Evolutionary conservation across 1,284 basidiomycete genomes (phyloP).

Genomic region (Bjerkandera adusta): DNA sequence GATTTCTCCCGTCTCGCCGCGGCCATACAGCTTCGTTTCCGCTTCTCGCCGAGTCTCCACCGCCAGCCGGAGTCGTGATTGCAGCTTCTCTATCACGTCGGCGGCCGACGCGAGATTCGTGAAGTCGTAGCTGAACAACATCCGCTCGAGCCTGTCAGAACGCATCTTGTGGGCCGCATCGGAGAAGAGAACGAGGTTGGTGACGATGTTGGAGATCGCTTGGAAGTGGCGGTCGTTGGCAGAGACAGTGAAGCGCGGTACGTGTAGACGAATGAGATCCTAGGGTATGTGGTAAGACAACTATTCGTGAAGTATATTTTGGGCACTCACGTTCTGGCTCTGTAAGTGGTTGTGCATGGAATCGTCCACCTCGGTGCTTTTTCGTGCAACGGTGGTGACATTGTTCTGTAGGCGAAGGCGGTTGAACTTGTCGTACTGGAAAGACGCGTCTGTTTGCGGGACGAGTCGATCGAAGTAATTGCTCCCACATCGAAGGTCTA

Average conservation of each 20-base stretch:
- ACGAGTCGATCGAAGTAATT: slow-evolving; percentile 87
- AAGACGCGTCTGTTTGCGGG: slow-evolving; percentile 82
- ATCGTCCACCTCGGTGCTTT: slow-evolving; percentile 31
- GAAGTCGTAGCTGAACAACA: slow-evolving; percentile 91
- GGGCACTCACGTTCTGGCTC: slow-evolving; percentile 67
- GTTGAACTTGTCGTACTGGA: slow-evolving; percentile 96
- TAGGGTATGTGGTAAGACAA: slow-evolving; percentile 28
- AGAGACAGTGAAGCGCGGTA: slow-evolving; percentile 87
- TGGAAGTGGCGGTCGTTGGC: slow-evolving; percentile 87
- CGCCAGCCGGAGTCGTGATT: slow-evolving; percentile 71
- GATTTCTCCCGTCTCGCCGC: slow-evolving; percentile 44
- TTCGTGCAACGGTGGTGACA: slow-evolving; percentile 46
- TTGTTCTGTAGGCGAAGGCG: slow-evolving; percentile 81
- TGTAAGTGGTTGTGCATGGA: slow-evolving; percentile 65
- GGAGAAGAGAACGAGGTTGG: slow-evolving; percentile 84
- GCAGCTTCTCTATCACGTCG: slow-evolving; percentile 71
- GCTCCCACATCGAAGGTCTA: slow-evolving; percentile 83
- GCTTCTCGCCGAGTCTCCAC: slow-evolving; percentile 60
- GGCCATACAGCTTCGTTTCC: slow-evolving; percentile 36
- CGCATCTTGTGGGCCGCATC: slow-evolving; percentile 83
- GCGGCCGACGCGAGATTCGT: slow-evolving; percentile 72
- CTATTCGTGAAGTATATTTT: slow-evolving; percentile 5
- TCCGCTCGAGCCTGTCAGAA: slow-evolving; percentile 76
- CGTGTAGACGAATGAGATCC: slow-evolving; percentile 81
- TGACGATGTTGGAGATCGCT: slow-evolving; percentile 87